Evolutionary conservation across 768 basidiomycete genomes (phyloP), one percentile per base, ranked within the genome.

Genomic region (Pleurotus sapidus): DNA sequence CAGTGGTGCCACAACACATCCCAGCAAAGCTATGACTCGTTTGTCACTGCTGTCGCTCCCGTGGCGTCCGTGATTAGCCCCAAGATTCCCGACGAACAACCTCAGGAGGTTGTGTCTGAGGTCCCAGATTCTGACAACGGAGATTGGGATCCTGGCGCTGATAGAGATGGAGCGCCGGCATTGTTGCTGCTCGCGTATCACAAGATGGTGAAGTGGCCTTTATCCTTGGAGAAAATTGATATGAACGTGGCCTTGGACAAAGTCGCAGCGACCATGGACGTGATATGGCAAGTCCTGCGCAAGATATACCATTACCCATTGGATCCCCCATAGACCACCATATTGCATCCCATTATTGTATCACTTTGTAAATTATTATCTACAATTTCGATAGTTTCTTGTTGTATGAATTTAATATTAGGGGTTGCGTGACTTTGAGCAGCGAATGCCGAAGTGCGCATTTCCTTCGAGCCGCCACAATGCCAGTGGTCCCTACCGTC

Each of bases 241-340:
- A 17, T 58, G 55, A 64, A 65, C 51, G 60, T 63, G 5, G 66
- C 66, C 11, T 55, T 74, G 5, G 70, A 76, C 12, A 73, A 71
- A 43, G 58, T 82, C n/a, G 63, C 76, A 56, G 64, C 68, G 30
- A 70, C 77, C 4, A 54, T 79, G 48, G 73, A 73, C 49, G 67
- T 70, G 15, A 67, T 79, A 4, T 86, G 81, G 80, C 70, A 76
- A 57, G 50, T 83, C n/a, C 65, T 79, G 43, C 71, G 77, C 62
- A 80, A 68, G 68, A 68, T 76, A 23, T 79, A 82, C 63, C 82
- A 86, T 65, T 87, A 82, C 59, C 85, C 84, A 0, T 59, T 86
- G 59, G 77, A 80, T 59, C 83, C 83, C 42, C 77, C 80, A 17
- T 54, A 54, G 27, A 39, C 42, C 17, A 15, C 3, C 51, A 15